phyloP scores from a whole-genome alignment of 106 monocot genomes.

The Alisma plantagoaquatica region DNA sequence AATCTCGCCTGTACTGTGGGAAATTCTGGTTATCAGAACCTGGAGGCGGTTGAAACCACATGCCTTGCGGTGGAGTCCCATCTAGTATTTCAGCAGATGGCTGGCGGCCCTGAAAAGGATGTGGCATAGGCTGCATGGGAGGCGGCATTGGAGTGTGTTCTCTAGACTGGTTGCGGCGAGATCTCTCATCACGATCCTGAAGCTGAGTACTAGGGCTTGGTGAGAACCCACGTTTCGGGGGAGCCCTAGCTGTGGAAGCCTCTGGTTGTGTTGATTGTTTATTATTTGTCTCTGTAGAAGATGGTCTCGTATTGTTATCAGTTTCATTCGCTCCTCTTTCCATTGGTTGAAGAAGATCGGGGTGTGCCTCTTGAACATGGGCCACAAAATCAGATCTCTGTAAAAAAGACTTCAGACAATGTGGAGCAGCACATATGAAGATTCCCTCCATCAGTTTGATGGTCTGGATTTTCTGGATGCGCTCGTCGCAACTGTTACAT shows the following conservation, averaged over 20 bases:
- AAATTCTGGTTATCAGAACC: constrained; percentile 23
- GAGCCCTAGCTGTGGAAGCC: constrained; percentile 62
- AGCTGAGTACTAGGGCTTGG: constrained; percentile 48
- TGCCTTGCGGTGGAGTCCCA: constrained; percentile 22
- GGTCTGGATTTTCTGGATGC: constrained; percentile 91
- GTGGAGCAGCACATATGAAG: constrained; percentile 86
- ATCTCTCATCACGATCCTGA: constrained; percentile 48
- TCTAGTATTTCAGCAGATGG: too few species aligned
- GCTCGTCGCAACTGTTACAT: constrained; percentile 77
- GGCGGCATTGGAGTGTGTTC: constrained; percentile 40
- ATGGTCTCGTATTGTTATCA: constrained; percentile 28
- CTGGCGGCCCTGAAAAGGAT: constrained; percentile 23
- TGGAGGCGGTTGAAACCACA: constrained; percentile 30
- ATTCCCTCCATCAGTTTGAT: constrained; percentile 94
- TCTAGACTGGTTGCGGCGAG: constrained; percentile 34
- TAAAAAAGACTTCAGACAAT: constrained; percentile 87
- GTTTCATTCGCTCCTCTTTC: constrained; percentile 36
- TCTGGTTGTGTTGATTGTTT: constrained; percentile 53
- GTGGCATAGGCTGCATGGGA: constrained; percentile 25
- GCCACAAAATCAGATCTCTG: constrained; percentile 57
- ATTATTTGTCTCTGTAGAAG: constrained; percentile 29
- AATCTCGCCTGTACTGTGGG: constrained; percentile 12
- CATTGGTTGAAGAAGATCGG: constrained; percentile 38
- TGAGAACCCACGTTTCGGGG: constrained; percentile 38
- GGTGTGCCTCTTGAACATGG: constrained; percentile 62